Evolutionary conservation across 495 filamentous ascomycete genomes (phyloP).

Genomic region (Paragyromitra xinjiangensis): DNA sequence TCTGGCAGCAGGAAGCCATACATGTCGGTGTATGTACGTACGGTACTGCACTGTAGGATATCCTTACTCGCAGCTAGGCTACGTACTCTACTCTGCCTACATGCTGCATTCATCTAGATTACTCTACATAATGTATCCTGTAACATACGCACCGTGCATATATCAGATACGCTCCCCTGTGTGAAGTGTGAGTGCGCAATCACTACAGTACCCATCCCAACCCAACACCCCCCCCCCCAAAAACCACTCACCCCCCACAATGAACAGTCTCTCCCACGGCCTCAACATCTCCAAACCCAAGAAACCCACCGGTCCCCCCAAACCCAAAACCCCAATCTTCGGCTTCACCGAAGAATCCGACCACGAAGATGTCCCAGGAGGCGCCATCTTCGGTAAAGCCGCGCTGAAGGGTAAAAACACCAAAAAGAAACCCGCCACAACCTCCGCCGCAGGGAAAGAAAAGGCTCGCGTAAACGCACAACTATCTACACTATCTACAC

Average conservation of each 20-base stretch:
- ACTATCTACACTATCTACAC: constrained; percentile 43
- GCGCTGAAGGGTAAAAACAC: constrained; percentile 28
- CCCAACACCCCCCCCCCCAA: background rate
- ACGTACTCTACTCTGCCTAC: too few relatives aligned
- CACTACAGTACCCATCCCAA: background rate
- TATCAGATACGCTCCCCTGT: too few relatives aligned
- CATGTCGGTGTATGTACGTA: too few relatives aligned
- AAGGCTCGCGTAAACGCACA: constrained; percentile 51
- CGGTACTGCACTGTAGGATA: too few relatives aligned
- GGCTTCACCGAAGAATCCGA: constrained; percentile 40
- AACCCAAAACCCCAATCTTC: constrained; percentile 47
- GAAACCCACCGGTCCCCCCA: constrained; percentile 51
- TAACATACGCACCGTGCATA: too few relatives aligned
- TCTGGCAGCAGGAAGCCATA: too few relatives aligned
- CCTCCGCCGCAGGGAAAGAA: constrained; percentile 14
- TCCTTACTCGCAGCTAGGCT: too few relatives aligned
- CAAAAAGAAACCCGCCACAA: constrained; percentile 17
- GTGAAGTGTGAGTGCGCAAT: too few relatives aligned
- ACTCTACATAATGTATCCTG: too few relatives aligned
- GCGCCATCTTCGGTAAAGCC: constrained; percentile 27
- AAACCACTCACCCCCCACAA: background rate
- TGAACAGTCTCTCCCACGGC: constrained; percentile 45
- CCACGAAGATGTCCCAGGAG: constrained; percentile 2
- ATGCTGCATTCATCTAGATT: too few relatives aligned
- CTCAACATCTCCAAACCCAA: constrained; percentile 45